Evolutionary conservation across 805 yeast species (phyloP), one percentile per base, ranked within the genome.

Genomic region (Schizosaccharomyces cryophilus): DNA sequence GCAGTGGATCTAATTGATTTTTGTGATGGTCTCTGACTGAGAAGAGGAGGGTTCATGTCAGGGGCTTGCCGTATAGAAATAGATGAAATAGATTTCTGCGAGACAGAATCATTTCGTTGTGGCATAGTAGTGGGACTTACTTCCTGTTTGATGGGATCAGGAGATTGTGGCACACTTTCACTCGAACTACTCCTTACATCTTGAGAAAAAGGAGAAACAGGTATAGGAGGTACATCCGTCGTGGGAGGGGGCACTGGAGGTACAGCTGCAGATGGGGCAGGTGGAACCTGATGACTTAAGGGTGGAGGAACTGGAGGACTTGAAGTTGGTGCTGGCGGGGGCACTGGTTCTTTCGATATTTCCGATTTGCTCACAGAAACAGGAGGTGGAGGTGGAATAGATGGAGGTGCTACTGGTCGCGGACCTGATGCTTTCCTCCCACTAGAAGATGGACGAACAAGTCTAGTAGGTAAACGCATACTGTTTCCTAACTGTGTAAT

Each of bases 291-390:
- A 31, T 54, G 58, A 26, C 38, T 4, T 3, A 60, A 58, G n/a
- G 60, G 61, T 29, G 56, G n/a, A 17, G 64, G 62, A 4, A 62
- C 60, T n/a, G 66, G 62, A 21, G 62, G 64, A 24, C 64, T 59
- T 13, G 62, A 45, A 26, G 63, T 58, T 30, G 61, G 40, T 15
- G 13, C 19, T 29, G 61, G 35, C 31, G 61, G 62, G 35, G 59
- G 60, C 5, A 26, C 26, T 30, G 63, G 61, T 5, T 15, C 40
- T 35, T 35, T 35, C 40, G 15, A 35, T 9, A 11, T 15, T 15
- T 35, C 40, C 4, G 40, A 9, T 35, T 35, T 35, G 40, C 13
- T 35, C 31, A 24, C 38, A 29, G 21, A 19, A 42, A 51, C 19
- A 35, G 42, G 45, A 6, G 42, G 60, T 35, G 40, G 40, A 29